Percentiles rank a stretch among this genome's conserved stretches.
Evolutionary conservation across 2,329 filamentous ascomycete genomes (phyloP).

Genomic region (Colletotrichum sp.): DNA sequence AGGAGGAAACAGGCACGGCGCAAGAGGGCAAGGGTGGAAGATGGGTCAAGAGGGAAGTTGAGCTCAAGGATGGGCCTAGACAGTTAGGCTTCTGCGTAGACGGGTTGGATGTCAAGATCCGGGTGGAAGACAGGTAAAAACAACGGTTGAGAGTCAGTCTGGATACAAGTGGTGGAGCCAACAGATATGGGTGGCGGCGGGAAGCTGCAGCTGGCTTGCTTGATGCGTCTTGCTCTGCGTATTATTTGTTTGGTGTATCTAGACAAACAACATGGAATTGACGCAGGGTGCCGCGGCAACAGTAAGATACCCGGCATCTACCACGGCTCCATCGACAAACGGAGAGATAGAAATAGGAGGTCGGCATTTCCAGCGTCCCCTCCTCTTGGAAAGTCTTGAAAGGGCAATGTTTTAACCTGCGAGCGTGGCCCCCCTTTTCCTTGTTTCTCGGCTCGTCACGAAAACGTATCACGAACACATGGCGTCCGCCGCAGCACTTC

Average conservation of each 20-base stretch:
- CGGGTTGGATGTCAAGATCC: slow-evolving; percentile 70
- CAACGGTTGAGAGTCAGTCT: background rate
- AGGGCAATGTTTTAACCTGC: background rate
- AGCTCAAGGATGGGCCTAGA: slow-evolving; percentile 79
- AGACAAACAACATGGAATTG: background rate
- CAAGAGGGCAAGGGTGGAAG: slow-evolving; percentile 48
- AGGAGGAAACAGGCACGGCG: slow-evolving; percentile 23
- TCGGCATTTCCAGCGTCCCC: background rate
- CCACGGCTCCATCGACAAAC: background rate
- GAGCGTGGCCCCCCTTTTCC: background rate
- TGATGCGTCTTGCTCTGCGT: background rate
- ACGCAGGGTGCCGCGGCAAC: background rate
- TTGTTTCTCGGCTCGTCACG: background rate
- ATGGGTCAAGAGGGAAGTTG: slow-evolving; percentile 80
- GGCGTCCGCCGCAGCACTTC: background rate
- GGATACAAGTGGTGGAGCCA: background rate
- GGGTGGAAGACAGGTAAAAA: slow-evolving; percentile 61
- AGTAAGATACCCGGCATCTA: background rate
- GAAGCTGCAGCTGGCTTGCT: background rate
- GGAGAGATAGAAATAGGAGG: background rate
- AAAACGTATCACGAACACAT: background rate
- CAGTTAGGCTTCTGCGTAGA: slow-evolving; percentile 86
- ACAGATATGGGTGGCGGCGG: background rate
- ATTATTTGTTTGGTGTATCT: background rate
- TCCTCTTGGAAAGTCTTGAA: background rate